Base-by-base conservation (phyloP, 2,329 filamentous ascomycete species). In the Penicillium paneum region DNA sequence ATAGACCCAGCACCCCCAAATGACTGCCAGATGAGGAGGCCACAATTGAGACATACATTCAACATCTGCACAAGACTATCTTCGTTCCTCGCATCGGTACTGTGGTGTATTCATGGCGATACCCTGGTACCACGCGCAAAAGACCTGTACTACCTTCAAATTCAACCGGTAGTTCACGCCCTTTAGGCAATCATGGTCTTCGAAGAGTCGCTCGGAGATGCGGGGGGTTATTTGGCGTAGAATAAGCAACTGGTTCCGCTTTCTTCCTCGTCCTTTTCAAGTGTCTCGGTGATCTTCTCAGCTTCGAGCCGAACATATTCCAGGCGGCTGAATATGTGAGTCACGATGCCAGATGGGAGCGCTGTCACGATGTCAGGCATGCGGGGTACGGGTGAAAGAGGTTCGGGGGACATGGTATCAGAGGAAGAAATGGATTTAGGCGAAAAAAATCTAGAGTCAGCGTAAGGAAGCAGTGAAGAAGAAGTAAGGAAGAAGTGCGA, bases 41-140 rank as follows among this genome's bases (percentile, higher is more conserved):
- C 8, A 65, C 74, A 11, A 79, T 82, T 69, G 79, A 84, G 36
- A 76, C 77, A 52, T 86, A 85, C 62, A 73, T 84, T 8, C 71
- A 74, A 17, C 77, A 83, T 56, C 73, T 87, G 47, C 73, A 81
- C 15, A 78, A 85, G 54, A 85, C 82, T 55, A 83, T 87, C 42
- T 83, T 85, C 58, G 78, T 87, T 17, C 83, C 84, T 0, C 64
- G 78, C 1, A 76, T 86, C 47, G 82, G 82, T 8, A 72, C 75
- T 7, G n/a, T n/a, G 36, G 36, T 39, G 6, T 15, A 39, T 39
- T 39, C 36, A 39, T 39, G 36, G 36, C 12, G 19, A 24, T 24
- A 24, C 12, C 19, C 36, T 39, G 36, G 19, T 4, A 39, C 24
- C 11, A 39, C 12, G 36, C 19, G 36, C 3, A 39, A 15, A 39